These are phyloP conservation scores for Colletotrichum orbiculare DNA, from an alignment of 2,329 filamentous ascomycete species.

Conservation along the genomic window DNA sequence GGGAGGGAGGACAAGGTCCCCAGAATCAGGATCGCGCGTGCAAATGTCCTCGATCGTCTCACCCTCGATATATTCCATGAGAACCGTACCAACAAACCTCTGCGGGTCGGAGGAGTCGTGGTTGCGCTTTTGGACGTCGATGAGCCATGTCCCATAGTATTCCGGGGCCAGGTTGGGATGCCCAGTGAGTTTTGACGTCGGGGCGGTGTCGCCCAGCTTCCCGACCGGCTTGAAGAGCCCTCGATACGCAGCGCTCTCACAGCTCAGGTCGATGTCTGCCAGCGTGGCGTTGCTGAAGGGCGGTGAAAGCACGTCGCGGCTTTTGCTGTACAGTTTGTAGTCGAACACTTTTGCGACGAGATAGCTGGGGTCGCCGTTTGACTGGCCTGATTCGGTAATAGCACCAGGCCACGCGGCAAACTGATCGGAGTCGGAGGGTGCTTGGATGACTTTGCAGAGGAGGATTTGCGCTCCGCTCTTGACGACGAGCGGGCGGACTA, in stretches of 20 bases:
- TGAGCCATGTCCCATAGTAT: too few relatives aligned
- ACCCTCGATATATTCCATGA: conserved; percentile 9
- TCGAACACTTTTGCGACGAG: too few relatives aligned
- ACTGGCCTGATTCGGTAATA: too few relatives aligned
- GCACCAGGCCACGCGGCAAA: too few relatives aligned
- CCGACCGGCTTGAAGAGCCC: neutral
- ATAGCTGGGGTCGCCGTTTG: too few relatives aligned
- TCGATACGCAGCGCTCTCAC: neutral
- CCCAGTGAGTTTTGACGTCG: too few relatives aligned
- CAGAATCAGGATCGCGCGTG: neutral
- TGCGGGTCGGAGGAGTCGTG: too few relatives aligned
- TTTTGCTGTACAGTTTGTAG: too few relatives aligned
- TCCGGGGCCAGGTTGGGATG: too few relatives aligned
- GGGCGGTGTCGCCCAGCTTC: too few relatives aligned
- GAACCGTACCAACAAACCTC: neutral
- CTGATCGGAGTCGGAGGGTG: neutral
- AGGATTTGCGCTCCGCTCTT: neutral
- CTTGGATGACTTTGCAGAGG: neutral
- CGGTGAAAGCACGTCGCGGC: neutral
- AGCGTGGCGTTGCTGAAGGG: neutral
- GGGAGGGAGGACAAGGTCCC: neutral
- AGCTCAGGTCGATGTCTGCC: neutral
- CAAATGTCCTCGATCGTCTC: neutral
- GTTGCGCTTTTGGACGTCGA: too few relatives aligned
- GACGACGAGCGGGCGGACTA: neutral